Conservation (phyloP, 208 protist genomes). For the Chromosphaera perkinsii region DNA sequence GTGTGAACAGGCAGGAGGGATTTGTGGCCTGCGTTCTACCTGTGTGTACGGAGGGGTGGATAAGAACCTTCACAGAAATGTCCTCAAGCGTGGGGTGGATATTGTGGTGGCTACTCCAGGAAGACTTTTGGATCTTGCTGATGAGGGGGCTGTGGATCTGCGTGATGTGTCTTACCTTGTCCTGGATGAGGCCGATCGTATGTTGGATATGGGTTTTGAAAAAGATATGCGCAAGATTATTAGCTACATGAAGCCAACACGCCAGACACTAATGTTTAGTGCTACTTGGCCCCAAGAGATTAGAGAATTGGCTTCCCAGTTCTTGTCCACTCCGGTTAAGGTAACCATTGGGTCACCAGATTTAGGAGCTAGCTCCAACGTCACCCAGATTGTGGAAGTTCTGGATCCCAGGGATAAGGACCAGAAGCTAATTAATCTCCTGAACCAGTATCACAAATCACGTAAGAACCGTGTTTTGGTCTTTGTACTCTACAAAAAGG, state of each 20-base stretch:
- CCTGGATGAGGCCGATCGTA: constrained; percentile 61
- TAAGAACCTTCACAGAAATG: constrained; percentile 53
- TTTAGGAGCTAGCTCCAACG: constrained; percentile 14
- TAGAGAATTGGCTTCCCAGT: constrained; percentile 11
- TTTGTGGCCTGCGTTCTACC: constrained; percentile 14
- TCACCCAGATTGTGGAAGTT: constrained; percentile 35
- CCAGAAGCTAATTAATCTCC: constrained; percentile 7
- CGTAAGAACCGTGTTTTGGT: constrained; percentile 30
- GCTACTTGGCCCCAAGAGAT: constrained; percentile 54
- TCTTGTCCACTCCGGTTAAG: constrained; percentile 10
- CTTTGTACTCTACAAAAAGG: constrained; percentile 41
- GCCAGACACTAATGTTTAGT: constrained; percentile 63
- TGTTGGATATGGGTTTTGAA: constrained; percentile 54
- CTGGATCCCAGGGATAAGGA: constrained; percentile 32
- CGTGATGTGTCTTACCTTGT: constrained; percentile 43
- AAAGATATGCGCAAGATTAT: constrained; percentile 35
- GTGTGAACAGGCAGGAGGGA: neutral
- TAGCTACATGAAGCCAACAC: constrained; percentile 24
- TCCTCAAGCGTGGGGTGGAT: constrained; percentile 34
- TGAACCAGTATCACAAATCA: constrained; percentile 20
- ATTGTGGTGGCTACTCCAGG: constrained; percentile 28
- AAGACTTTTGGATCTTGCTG: constrained; percentile 19
- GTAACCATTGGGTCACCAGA: constrained; percentile 20
- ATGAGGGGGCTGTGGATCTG: constrained; percentile 8
- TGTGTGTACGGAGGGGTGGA: constrained; percentile 69